Conservation (phyloP, 2,329 filamentous ascomycete species). For the Hypoxylon sp. region DNA sequence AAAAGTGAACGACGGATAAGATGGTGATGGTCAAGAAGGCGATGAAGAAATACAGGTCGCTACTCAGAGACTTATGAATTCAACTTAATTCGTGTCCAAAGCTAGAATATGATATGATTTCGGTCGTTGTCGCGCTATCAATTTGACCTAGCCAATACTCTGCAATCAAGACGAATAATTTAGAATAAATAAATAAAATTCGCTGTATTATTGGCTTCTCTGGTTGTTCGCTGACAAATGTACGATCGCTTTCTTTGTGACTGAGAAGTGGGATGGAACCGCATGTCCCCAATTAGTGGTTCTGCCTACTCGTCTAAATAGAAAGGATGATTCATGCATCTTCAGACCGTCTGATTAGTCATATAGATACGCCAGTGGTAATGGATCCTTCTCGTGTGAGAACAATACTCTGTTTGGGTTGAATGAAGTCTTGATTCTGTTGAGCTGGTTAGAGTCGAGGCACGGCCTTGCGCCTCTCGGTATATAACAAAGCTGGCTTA, state of each 20-base stretch:
- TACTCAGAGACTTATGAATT: background rate
- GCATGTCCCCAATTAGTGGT: background rate
- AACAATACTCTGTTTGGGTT: background rate
- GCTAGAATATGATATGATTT: background rate
- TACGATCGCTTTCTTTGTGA: background rate
- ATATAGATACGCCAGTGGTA: background rate
- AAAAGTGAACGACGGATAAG: background rate
- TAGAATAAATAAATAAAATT: background rate
- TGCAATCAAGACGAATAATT: background rate
- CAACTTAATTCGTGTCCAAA: background rate
- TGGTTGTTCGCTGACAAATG: background rate
- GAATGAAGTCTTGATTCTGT: background rate
- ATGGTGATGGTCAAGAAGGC: background rate
- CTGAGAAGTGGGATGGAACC: background rate
- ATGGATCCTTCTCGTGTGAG: background rate
- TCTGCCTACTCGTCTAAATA: background rate
- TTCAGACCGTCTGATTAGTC: too few species aligned
- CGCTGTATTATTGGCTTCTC: background rate
- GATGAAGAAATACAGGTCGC: background rate
- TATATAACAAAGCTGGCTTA: constrained; percentile 4
- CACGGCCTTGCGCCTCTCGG: background rate
- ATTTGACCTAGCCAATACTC: background rate
- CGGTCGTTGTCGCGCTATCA: background rate
- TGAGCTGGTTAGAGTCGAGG: background rate
- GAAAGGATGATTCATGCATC: background rate